Base-by-base conservation (phyloP, 345 rosid genomes). In the Kernera saxatilis region DNA sequence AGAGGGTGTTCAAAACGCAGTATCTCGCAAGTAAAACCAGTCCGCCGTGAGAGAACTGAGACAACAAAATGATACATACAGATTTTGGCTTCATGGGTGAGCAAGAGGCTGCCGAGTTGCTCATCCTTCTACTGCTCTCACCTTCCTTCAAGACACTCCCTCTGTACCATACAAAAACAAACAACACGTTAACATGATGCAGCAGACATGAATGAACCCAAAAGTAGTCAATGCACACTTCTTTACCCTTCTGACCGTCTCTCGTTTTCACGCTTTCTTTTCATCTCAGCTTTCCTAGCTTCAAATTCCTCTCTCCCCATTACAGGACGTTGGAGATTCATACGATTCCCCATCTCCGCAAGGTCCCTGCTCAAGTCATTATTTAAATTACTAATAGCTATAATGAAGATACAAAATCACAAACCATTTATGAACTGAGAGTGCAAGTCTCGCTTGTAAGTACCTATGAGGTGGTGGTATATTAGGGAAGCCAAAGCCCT, bases 261-360 rank as follows among this genome's bases (percentile, higher is more conserved):
- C 84, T 88, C 97, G 46, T 71, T 86, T 73, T 94, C 98, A 72
- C 89, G 92, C 67, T 85, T 87, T 80, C 95, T 84, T 86, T 89
- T 86, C 79, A 92, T 64, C 78, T 86, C 90, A 72, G 98, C 96
- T 87, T 94, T 88, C 78, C 87, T 82, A 19, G 97, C 96, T 81
- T 88, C 93, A 77, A 94, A 91, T 73, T 94, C 96, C 63, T 91
- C 97, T 75, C 97, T 85, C 79, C 99, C 90, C 99, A 91, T 82
- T 30, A 86, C 64, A 18, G 93, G 96, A 72, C 88, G 87, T 45
- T 83, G 84, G 33, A 65, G 73, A 79, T 61, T 69, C 92, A 84
- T 84, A 56, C 88, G 88, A 83, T 82, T 86, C 8, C 92, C 93
- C 66, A 85, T 81, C 14, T 80, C 86, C 5, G 87, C 86, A 25